Conservation (phyloP, 140 eudicot species). For the Anethum foeniculum region DNA sequence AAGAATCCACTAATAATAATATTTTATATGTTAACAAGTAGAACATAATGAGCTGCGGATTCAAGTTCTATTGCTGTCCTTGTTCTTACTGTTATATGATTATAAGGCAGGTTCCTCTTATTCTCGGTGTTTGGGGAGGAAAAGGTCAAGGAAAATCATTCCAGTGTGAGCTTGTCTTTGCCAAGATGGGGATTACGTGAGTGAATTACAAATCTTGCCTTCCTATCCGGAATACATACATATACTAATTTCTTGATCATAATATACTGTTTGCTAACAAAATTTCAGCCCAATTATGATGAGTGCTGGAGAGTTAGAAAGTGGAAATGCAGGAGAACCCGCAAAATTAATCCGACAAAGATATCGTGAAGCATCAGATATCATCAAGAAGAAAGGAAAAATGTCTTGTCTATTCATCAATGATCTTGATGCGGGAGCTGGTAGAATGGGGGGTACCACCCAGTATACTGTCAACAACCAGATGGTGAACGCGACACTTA, state of each 20-base stretch:
- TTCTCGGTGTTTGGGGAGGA: conserved; percentile 12
- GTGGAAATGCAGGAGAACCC: conserved; percentile 14
- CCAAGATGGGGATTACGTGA: conserved; percentile 12
- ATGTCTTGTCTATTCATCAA: conserved; percentile 9
- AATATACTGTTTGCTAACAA: not conserved
- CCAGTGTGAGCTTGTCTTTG: conserved; percentile 13
- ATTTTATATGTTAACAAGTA: not conserved
- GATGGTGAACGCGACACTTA: conserved; percentile 10
- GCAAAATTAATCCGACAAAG: conserved; percentile 12
- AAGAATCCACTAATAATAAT: too few relatives aligned
- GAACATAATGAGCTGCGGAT: not conserved
- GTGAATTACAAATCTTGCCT: not conserved
- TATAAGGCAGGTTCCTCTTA: not conserved
- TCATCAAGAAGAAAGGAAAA: conserved; percentile 6
- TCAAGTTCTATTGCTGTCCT: not conserved
- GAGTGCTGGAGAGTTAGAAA: conserved; percentile 14
- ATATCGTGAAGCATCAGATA: conserved; percentile 13
- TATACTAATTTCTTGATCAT: not conserved
- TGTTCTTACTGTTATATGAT: not conserved
- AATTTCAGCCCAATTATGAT: conserved; percentile 14
- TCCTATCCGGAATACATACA: not conserved
- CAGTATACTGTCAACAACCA: conserved; percentile 10
- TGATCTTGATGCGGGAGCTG: conserved; percentile 9
- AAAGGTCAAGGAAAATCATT: conserved; percentile 13
- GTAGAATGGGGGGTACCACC: conserved; percentile 11